Base-by-base conservation (phyloP, 192 early-diverging fungal genomes). In the Paraglomus occultum region DNA sequence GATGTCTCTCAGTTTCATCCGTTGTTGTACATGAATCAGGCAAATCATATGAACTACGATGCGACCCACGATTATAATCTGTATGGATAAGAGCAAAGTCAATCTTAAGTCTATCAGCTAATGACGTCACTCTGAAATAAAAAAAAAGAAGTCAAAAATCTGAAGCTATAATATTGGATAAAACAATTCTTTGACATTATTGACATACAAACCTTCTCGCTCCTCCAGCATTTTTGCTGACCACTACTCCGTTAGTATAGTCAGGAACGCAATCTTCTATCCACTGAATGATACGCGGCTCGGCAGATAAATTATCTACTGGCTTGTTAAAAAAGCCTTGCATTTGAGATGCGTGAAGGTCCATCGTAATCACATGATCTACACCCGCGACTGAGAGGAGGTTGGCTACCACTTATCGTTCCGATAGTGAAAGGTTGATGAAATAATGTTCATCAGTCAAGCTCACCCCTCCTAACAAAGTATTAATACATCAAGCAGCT, bases 321-420 rank as follows among this genome's bases (percentile, higher is more conserved):
- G 97, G 96, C 59, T 90, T 90, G 71, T 86, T 88, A 74, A 98
- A 99, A 81, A 99, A 99, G 43, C 97, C 97, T 68, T 96, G 94
- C 76, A 96, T 94, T 77, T 94, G 92, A 18, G 90, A 87, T 5
- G 92, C 91, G 73, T 99, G 97, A 64, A 99, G 81, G 68, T 99
- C 97, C 90, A 99, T 92, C 9, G 97, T 99, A 77, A 99, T 97
- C 47, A 99, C 85, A 83, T 99, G 97, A 80, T 99, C 94, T 2
- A 94, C 95, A 20, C 97, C 97, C 10, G 95, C 86, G 51, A 95
- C 94, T 0, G 85, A 88, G 48, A 99, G 83, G 90, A 97, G 96
- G 77, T 90, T 96, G 46, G 96, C 95, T 49, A 96, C 87, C 58
- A 99, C 89, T 89, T 67, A 42, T 15, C 20, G 45, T 50, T 63